Evolutionary conservation across 75 land plant genomes (phyloP).

Genomic region (Cryptomeria japonica): DNA sequence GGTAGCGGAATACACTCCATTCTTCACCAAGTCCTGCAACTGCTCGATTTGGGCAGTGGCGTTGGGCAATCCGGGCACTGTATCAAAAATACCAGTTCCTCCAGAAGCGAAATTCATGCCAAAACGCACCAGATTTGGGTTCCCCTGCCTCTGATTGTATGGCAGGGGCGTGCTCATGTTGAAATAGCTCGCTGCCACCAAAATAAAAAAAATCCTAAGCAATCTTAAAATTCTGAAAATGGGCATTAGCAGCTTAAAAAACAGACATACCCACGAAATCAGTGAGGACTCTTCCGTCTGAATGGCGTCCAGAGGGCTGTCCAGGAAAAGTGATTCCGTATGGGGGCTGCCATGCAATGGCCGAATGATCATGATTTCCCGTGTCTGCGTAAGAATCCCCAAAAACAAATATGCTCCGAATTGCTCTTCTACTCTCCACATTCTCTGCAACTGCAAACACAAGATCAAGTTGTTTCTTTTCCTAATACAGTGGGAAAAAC

Average conservation of each 20-base stretch:
- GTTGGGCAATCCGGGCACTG: conserved; percentile 15
- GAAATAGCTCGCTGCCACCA: conserved; percentile 27
- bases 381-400: conserved; percentile 10
- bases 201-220: not conserved
- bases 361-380: not conserved
- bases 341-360: conserved; percentile 34
- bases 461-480: not conserved
- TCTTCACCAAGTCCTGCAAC: not conserved
- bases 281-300: conserved; percentile 52
- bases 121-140: not conserved
- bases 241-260: not conserved
- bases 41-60: conserved; percentile 25
- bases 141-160: conserved; percentile 17
- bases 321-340: conserved; percentile 54
- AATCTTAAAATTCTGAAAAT: not conserved
- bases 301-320: conserved; percentile 47
- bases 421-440: not conserved
- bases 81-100: conserved; percentile 24
- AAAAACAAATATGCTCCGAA: not conserved
- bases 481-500: not conserved
- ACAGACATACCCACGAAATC: conserved; percentile 45
- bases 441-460: not conserved
- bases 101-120: conserved; percentile 36
- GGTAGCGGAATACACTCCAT: not conserved
- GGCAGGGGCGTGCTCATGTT: conserved; percentile 41